phyloP scores from a whole-genome alignment of 805 yeast species.

The Starmerella potacharoeniae region DNA sequence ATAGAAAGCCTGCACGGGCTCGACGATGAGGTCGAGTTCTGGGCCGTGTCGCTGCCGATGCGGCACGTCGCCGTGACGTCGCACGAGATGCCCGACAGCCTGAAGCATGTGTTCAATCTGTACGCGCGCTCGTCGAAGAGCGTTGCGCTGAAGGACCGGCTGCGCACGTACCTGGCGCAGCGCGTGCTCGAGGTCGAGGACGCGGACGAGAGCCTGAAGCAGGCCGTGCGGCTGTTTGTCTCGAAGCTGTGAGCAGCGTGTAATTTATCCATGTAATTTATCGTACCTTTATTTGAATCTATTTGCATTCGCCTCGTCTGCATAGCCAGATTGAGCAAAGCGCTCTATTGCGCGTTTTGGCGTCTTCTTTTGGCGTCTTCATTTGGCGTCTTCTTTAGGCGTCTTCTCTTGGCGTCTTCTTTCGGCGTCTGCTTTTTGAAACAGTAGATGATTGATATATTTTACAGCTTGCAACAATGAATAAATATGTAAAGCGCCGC shows the following conservation, averaged over 20 bases:
- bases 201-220: slow-evolving; percentile 19
- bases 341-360: no score
- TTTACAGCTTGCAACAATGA: no score
- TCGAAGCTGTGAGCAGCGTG: slow-evolving; percentile 11
- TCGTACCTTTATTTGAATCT: no score
- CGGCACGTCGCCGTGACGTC: slow-evolving; percentile 38
- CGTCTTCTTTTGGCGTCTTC: no score
- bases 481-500: neutral
- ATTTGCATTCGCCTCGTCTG: no score
- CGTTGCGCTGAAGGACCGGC: slow-evolving; percentile 19
- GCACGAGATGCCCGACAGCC: slow-evolving; percentile 41
- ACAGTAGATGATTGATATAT: no score
- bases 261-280: no score
- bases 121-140: slow-evolving; percentile 32
- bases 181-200: slow-evolving; percentile 18
- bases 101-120: slow-evolving; percentile 62
- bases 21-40: slow-evolving; percentile 31
- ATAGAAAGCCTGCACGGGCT: slow-evolving; percentile 40
- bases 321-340: no score
- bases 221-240: slow-evolving; percentile 22
- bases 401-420: no score
- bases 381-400: no score
- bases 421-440: no score
- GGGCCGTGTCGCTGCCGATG: slow-evolving; percentile 57
- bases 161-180: slow-evolving; percentile 22